These are phyloP conservation scores for Microcyclospora tardicrescens DNA, from an alignment of 2,329 filamentous ascomycete genomes.

Conservation along the genomic window DNA sequence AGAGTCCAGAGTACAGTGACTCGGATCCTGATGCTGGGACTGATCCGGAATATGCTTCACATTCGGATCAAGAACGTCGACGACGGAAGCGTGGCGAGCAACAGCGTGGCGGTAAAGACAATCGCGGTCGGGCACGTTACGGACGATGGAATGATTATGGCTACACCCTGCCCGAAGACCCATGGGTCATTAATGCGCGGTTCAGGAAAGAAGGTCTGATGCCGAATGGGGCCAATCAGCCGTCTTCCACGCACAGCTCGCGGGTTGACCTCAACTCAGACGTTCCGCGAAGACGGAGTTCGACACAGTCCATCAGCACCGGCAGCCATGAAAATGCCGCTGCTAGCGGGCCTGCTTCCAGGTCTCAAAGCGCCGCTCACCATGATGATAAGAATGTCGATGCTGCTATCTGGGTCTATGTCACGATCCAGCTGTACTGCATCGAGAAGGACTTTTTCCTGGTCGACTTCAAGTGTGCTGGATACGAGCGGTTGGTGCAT, in stretches of 20 bases:
- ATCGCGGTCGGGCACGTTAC: conserved; percentile 27
- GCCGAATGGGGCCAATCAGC: conserved; percentile 36
- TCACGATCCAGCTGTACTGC: conserved; percentile 92
- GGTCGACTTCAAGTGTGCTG: conserved; percentile 96
- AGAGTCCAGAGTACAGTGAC: conserved; percentile 27
- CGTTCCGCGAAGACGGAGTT: conserved; percentile 13
- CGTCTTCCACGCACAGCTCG: conserved; percentile 37
- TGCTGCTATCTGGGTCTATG: conserved; percentile 77
- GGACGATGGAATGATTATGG: conserved; percentile 41
- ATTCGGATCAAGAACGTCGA: conserved; percentile 22
- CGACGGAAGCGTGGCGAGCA: conserved; percentile 9
- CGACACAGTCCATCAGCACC: conserved; percentile 13
- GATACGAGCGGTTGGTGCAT: conserved; percentile 73
- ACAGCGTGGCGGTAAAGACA: conserved; percentile 13
- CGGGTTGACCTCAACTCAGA: conserved; percentile 31
- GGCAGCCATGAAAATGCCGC: conserved; percentile 18
- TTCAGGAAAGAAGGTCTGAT: conserved; percentile 72
- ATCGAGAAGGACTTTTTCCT: conserved; percentile 88
- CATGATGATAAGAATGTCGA: conserved; percentile 27
- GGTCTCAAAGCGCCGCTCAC: conserved; percentile 1
- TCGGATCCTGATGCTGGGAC: conserved; percentile 26
- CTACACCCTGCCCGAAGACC: conserved; percentile 81
- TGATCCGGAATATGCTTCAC: conserved; percentile 25
- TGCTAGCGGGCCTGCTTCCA: conserved; percentile 9
- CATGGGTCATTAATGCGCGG: conserved; percentile 86